phyloP scores from a whole-genome alignment of 208 protist genomes.

The Phytomonas francai region DNA sequence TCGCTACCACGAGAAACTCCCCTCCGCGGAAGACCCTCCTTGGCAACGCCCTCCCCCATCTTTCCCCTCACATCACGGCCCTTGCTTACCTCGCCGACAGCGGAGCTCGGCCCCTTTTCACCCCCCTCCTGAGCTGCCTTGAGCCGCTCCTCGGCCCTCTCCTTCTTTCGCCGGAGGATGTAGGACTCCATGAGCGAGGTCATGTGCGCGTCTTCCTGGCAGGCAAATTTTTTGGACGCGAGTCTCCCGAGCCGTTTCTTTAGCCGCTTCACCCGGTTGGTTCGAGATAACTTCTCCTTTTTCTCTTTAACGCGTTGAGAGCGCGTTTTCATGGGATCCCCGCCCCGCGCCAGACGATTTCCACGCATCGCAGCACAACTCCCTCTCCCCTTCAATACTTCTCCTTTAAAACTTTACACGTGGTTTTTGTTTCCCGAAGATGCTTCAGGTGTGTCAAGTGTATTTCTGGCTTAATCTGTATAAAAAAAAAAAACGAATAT shows the following conservation, averaged over 20 bases:
- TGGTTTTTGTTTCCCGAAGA: too few relatives aligned
- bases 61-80: slow-evolving; percentile 10
- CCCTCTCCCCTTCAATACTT: neutral
- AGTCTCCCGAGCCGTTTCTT: slow-evolving; percentile 52
- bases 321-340: slow-evolving; percentile 81
- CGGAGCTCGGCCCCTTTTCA: slow-evolving; percentile 6
- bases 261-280: slow-evolving; percentile 51
- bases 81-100: neutral
- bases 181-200: slow-evolving; percentile 85
- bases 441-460: too few relatives aligned
- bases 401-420: too few relatives aligned
- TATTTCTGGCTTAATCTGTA: neutral
- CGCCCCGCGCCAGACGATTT: slow-evolving; percentile 55
- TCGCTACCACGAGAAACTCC: neutral
- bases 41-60: slow-evolving; percentile 11
- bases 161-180: slow-evolving; percentile 61
- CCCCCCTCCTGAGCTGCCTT: slow-evolving; percentile 19
- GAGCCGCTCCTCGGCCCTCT: slow-evolving; percentile 48
- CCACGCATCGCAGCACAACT: slow-evolving; percentile 42
- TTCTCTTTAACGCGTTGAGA: slow-evolving; percentile 59
- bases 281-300: slow-evolving; percentile 43
- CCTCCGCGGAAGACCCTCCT: slow-evolving; percentile 2
- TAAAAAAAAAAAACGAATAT: slow-evolving; percentile 13
- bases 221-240: slow-evolving; percentile 34
- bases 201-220: slow-evolving; percentile 67